Conservation (phyloP, 371 early-diverging fungal genomes). For the Mucor lusitanicus region DNA sequence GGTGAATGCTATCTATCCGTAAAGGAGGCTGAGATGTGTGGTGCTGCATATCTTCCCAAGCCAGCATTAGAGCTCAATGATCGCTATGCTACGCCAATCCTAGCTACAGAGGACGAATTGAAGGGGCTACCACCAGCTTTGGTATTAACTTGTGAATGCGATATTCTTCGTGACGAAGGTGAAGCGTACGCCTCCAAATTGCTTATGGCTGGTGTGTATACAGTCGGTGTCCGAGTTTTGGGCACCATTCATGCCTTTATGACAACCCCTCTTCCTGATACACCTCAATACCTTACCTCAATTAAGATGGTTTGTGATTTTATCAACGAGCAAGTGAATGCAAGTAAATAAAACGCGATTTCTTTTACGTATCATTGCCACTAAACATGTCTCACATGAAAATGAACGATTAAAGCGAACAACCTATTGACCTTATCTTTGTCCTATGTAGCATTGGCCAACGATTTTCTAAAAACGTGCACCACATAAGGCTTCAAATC, state of each 20-base stretch:
- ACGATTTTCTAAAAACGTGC: not conserved
- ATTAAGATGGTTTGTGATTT: conserved; percentile 10
- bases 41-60: conserved; percentile 6
- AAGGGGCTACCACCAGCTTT: conserved; percentile 22
- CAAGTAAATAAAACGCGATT: not conserved
- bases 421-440: no score
- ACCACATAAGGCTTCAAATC: not conserved
- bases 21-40: not conserved
- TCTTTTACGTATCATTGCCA: not conserved
- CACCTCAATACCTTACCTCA: conserved; percentile 9
- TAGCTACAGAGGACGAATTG: conserved; percentile 17
- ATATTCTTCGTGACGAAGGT: conserved; percentile 33
- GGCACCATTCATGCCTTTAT: conserved; percentile 25
- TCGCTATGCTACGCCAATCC: conserved; percentile 9
- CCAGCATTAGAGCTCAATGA: not conserved
- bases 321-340: conserved; percentile 1
- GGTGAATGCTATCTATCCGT: conserved; percentile 11
- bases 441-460: no score
- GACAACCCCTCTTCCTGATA: conserved; percentile 11
- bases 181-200: conserved; percentile 22
- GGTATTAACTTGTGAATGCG: conserved; percentile 20
- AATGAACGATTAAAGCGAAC: no score
- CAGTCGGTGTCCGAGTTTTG: conserved; percentile 12
- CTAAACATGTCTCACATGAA: not conserved
- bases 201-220: conserved; percentile 21